phyloP scores from a whole-genome alignment of 129 eudicot species.

The Helianthus annuus region HanXRQr2.0-SUNRISE NC_035446.2:117107731-117108230 shows the following conservation, averaged over 20 bases:
- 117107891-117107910: background rate
- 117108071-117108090: conserved; percentile 8
- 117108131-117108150: too few relatives aligned
- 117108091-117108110: background rate
- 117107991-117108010: conserved; percentile 68
- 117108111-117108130: background rate
- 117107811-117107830: conserved; percentile 71
- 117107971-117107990: conserved; percentile 68
- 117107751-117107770: conserved; percentile 79
- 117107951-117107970: conserved; percentile 71
- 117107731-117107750: conserved; percentile 59
- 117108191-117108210: too few relatives aligned
- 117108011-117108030: conserved; percentile 47
- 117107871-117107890: background rate
- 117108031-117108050: conserved; percentile 27
- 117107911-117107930: conserved; percentile 77
- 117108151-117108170: too few relatives aligned
- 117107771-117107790: conserved; percentile 58
- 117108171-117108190: too few relatives aligned
- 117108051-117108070: conserved; percentile 71
- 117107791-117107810: conserved; percentile 70
- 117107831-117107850: background rate
- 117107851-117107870: background rate
- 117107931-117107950: conserved; percentile 66
- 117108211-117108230: too few relatives aligned